Percentiles rank a stretch among this genome's conserved stretches.
phyloP scores from a whole-genome alignment of 2,329 filamentous ascomycete species.

The Pseudogymnoascus sp. region DNA sequence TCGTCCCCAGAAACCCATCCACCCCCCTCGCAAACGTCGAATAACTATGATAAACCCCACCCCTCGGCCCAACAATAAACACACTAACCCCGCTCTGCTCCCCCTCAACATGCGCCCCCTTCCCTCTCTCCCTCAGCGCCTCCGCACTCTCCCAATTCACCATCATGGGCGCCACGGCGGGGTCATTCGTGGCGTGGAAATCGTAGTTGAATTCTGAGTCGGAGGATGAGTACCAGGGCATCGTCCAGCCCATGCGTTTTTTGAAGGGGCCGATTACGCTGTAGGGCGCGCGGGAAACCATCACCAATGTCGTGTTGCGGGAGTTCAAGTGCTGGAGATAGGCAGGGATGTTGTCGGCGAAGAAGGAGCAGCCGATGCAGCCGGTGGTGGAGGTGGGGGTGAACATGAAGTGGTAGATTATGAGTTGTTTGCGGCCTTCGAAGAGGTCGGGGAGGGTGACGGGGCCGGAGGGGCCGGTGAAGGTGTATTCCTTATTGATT shows the following conservation, averaged over 20 bases:
- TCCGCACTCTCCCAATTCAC: slow-evolving; percentile 24
- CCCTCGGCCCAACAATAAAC: slow-evolving; percentile 30
- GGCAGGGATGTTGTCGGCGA: slow-evolving; percentile 36
- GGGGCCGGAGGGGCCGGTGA: too few species aligned
- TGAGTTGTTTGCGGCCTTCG: slow-evolving; percentile 32
- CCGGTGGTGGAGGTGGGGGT: slow-evolving; percentile 30
- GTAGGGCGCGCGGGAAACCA: slow-evolving; percentile 36
- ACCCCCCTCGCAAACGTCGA: slow-evolving; percentile 32
- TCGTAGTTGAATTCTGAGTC: slow-evolving; percentile 37
- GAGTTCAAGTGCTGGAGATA: slow-evolving; percentile 33
- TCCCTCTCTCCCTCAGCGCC: slow-evolving; percentile 11
- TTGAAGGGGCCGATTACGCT: slow-evolving; percentile 35
- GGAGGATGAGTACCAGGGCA: slow-evolving; percentile 37
- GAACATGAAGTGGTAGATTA: slow-evolving; percentile 45
- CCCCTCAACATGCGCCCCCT: slow-evolving; percentile 25
- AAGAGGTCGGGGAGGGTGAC: too few species aligned
- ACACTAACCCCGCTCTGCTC: slow-evolving; percentile 36
- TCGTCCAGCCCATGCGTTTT: slow-evolving; percentile 36
- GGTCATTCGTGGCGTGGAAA: slow-evolving; percentile 34
- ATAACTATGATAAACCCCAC: slow-evolving; percentile 36
- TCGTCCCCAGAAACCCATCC: slow-evolving; percentile 29
- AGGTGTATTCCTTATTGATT: slow-evolving; percentile 33
- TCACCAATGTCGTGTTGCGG: slow-evolving; percentile 35
- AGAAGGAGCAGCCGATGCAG: slow-evolving; percentile 37
- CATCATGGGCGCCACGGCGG: slow-evolving; percentile 23